Conservation (phyloP, 768 basidiomycete genomes). For the Kondoa malvinella region DNA sequence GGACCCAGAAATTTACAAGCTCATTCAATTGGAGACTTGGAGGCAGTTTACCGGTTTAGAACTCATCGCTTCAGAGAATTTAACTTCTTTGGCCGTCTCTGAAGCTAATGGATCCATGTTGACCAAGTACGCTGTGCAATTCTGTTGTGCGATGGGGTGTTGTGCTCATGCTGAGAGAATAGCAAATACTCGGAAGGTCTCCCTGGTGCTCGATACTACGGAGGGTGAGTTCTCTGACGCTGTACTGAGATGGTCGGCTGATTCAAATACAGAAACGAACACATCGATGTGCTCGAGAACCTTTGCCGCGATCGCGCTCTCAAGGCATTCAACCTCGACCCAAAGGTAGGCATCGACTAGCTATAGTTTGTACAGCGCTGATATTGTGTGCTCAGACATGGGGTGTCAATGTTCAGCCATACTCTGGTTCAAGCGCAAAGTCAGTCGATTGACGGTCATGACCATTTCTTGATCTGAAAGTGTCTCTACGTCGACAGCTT, state of each 20-base stretch:
- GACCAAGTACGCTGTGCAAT: background rate
- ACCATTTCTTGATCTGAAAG: conserved; percentile 20
- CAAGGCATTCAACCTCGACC: conserved; percentile 86
- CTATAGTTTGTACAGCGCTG: background rate
- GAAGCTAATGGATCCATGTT: conserved; percentile 76
- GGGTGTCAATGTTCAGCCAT: conserved; percentile 99
- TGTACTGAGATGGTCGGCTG: background rate
- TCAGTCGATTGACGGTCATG: conserved; percentile 41
- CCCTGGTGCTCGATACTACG: conserved; percentile 54
- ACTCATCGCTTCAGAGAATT: conserved; percentile 98
- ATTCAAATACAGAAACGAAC: conserved; percentile 81
- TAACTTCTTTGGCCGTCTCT: conserved; percentile 89
- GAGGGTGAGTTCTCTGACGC: background rate
- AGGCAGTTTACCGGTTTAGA: conserved; percentile 40
- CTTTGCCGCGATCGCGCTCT: conserved; percentile 92
- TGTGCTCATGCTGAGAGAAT: background rate
- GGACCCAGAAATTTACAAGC: conserved; percentile 88
- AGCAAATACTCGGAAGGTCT: conserved; percentile 68
- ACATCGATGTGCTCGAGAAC: conserved; percentile 82
- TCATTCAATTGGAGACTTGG: conserved; percentile 41
- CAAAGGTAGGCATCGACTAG: conserved; percentile 30
- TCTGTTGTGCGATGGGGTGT: background rate
- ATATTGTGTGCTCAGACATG: conserved; percentile 40
- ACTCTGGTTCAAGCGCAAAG: conserved; percentile 66
- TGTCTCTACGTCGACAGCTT: conserved; percentile 43